Conservation (phyloP, 1,284 basidiomycete genomes). For the Cryptococcus sp. region DNA sequence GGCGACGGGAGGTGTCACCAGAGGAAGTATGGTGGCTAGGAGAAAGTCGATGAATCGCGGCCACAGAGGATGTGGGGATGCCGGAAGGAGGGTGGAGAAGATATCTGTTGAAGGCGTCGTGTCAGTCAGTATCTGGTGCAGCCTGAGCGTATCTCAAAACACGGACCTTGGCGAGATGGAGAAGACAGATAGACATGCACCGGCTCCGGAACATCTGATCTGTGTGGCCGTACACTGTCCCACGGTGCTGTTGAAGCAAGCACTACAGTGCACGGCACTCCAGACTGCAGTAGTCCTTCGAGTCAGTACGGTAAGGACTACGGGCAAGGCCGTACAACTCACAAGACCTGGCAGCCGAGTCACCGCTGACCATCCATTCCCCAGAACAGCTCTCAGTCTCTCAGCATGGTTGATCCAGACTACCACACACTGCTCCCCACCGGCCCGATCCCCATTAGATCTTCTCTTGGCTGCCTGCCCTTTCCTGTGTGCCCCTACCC, state of each 20-base stretch:
- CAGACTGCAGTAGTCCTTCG: constrained; percentile 31
- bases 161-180: constrained; percentile 60
- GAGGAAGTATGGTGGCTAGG: constrained; percentile 62
- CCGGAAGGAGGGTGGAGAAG: constrained; percentile 21
- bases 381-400: constrained; percentile 60
- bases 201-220: constrained; percentile 71
- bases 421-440: constrained; percentile 53
- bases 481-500: constrained; percentile 26
- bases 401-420: constrained; percentile 68
- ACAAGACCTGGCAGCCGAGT: constrained; percentile 72
- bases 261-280: constrained; percentile 57
- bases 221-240: constrained; percentile 67
- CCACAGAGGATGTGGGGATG: constrained; percentile 57
- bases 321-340: constrained; percentile 38
- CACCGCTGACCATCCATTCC: constrained; percentile 66
- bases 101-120: constrained; percentile 25
- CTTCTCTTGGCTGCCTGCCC: constrained; percentile 6
- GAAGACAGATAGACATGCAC: constrained; percentile 64
- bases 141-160: too few species aligned
- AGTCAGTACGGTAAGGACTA: too few species aligned
- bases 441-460: constrained; percentile 13
- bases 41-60: constrained; percentile 64
- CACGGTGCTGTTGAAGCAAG: constrained; percentile 67
- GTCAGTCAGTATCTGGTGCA: neutral
- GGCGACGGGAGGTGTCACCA: constrained; percentile 59